Base-by-base conservation (phyloP, 2,329 filamentous ascomycete species). In the Fusarium temperatum region DNA sequence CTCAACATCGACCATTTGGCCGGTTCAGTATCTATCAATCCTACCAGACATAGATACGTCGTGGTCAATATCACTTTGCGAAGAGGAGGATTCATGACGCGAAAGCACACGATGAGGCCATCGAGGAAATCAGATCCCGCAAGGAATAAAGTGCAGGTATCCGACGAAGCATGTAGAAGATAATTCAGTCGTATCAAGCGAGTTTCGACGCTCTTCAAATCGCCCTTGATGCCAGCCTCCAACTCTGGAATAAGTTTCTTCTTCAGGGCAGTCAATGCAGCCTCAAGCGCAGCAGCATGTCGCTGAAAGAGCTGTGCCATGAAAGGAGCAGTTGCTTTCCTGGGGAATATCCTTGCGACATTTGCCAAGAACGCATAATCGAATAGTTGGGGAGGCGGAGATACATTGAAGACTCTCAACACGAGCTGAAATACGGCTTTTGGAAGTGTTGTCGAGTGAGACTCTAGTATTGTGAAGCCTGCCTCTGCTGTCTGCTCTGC, bases 81-180 rank as follows among this genome's bases (percentile, higher is more conserved):
- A 48, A 95, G 77, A 1, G 87, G 87, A 24, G 89, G 87, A 64
- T 91, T 89, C 81, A 89, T 90, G 65, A 91, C 87, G 55, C 85
- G 87, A 81, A 92, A 95, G 70, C 91, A 91, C 56, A 84, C 84
- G 42, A 90, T 85, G 18, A 98, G 86, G 2, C 92, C 90, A 80
- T 98, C 96, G 26, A 98, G 82, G 76, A 96, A 96, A 82, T 98
- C 96, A 57, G 93, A 95, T 2, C 96, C 96, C 0, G 93, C 93
- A 75, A 97, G 89, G 77, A 98, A 91, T 75, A 93, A 85, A 3
- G 85, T 83, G 26, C 88, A 88, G 2, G 86, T 84, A 26, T 87
- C 84, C 1, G 89, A 85, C 10, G 91, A 94, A 12, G 85, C 85
- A 74, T 90, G 87, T 10, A 94, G 83, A 8, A 95, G 83, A 56